These are phyloP conservation scores for Kuraishia cidri DNA, from an alignment of 805 yeast genomes.

Conservation along the genomic window DNA sequence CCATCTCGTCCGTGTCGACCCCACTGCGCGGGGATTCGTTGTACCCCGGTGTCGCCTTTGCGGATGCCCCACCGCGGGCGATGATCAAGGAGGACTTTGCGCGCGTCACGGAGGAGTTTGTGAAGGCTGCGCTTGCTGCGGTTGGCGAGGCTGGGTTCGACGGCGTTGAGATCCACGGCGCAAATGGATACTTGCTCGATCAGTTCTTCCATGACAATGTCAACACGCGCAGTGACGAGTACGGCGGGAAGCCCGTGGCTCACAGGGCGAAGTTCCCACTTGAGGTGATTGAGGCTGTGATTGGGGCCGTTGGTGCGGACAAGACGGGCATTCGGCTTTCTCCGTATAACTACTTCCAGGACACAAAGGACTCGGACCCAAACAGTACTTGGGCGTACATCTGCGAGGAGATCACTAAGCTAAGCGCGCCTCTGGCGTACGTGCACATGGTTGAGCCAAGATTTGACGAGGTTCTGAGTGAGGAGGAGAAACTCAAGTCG, in stretches of 20 bases:
- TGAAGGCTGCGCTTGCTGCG: constrained; percentile 12
- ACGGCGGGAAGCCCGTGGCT: constrained; percentile 19
- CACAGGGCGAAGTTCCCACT: constrained; percentile 16
- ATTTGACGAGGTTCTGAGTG: constrained; percentile 14
- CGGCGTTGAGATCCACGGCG: constrained; percentile 18
- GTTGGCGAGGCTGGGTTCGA: constrained; percentile 18
- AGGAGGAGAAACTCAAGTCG: constrained; percentile 9
- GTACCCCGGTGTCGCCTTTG: constrained; percentile 3
- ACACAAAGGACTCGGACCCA: constrained; percentile 21
- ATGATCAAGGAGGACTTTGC: constrained; percentile 20
- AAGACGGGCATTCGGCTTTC: constrained; percentile 35
- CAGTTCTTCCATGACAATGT: constrained; percentile 12
- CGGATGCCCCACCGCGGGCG: constrained; percentile 35
- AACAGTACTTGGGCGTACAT: constrained; percentile 18
- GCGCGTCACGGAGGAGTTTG: constrained; percentile 1
- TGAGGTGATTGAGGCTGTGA: constrained; percentile 34
- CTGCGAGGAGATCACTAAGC: constrained; percentile 24
- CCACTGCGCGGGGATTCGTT: constrained; percentile 14
- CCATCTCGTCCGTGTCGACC: constrained; percentile 34
- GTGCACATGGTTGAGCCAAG: constrained; percentile 22
- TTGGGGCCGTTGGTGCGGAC: constrained; percentile 42
- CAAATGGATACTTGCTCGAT: constrained; percentile 19
- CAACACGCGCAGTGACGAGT: constrained; percentile 18
- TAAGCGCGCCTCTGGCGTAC: constrained; percentile 24
- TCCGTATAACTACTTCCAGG: constrained; percentile 30